Base-by-base conservation (phyloP, 768 basidiomycete species). In the Amanita polypyramis region DNA sequence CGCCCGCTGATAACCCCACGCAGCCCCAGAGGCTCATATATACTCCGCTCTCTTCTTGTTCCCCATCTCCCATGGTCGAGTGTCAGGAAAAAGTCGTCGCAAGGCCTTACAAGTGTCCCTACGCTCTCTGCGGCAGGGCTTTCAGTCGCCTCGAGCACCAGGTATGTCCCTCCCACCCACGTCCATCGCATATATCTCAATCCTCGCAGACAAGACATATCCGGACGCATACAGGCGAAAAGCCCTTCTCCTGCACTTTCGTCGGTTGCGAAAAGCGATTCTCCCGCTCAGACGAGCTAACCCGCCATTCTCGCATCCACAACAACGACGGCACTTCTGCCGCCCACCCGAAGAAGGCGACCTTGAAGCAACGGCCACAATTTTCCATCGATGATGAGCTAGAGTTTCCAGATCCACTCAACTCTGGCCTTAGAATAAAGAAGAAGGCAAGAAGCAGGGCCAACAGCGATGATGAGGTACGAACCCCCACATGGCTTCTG, bases 221-320 rank as follows among this genome's bases (percentile, higher is more conserved):
- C 47, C 85, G 95, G 51, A 99, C 94, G 0, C 95, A 99, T 64
- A 99, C 95, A 0, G 95, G 95, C 59, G 95, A 99, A 68, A 97
- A 96, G 57, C 95, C 95, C 2, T 97, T 97, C 58, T 76, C 79
- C 17, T 99, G 95, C 76, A 83, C 80, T 1, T 89, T 83, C 62
- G 81, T 89, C 3, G 79, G 82, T n/a, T 99, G 95, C 75, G 94
- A 96, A 66, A 99, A 98, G 65, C 85, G 93, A 4, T 99, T 99
- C 65, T 93, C 90, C 14, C 83, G 95, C 51, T 92, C 90, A n/a
- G 95, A 99, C 71, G 95, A 99, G 66, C 79, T 99, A 54, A 99
- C 95, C 23, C 78, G 95, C 49, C 95, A 99, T 60, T 85, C 88
- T 0, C 79, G 95, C 40, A 99, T 98, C 55, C 95, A 99, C 65